Base-by-base conservation (phyloP, 192 early-diverging fungal genomes). In the Geranomyces variabilis region DNA sequence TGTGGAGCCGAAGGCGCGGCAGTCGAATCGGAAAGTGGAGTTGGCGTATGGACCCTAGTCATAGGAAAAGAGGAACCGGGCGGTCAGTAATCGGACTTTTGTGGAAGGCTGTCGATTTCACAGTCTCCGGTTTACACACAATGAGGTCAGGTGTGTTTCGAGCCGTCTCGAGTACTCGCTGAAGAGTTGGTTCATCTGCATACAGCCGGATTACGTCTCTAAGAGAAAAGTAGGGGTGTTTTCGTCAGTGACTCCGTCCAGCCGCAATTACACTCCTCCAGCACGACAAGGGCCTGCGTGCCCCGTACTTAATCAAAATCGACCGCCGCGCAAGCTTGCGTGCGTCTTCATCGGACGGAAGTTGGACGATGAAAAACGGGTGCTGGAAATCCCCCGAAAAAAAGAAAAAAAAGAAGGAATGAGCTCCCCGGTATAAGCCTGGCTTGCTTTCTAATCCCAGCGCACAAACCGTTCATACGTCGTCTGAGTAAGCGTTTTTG, bases 301-400 rank as follows among this genome's bases (percentile, higher is more conserved):
- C n/a, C n/a, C 44, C 79, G 36, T 80, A 91, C 89, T 87, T 92
- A 71, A 92, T 87, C 31, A 99, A 88, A 63, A 99, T 96, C 1
- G 93, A 88, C 13, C 97, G 84, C 56, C 83, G 85, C 1, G 94
- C 80, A 19, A 99, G 85, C 65, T 84, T 83, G 9, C 72, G 74
- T 7, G 95, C 97, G 36, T 89, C 82, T 45, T 85, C 90, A 12
- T 86, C 84, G 0, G 82, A 85, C 13, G 79, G 81, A n/a, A 95
- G 77, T 43, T 90, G 79, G 6, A 97, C 86, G 22, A 90, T 78
- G 19, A 97, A 79, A 77, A 93, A 95, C 0, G 95, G 94, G 30
- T 79, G 83, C 90, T 93, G 79, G 43, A 10, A 7, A 7, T 10
- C 36, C 3, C 36, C 5, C 10, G 36, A 10, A 41, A 24, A 17